A percentile compares a stretch with the other conserved stretches of the same genome.
Evolutionary conservation across 2,329 filamentous ascomycete species (phyloP).

Genomic region (Verticillium nubilum): DNA sequence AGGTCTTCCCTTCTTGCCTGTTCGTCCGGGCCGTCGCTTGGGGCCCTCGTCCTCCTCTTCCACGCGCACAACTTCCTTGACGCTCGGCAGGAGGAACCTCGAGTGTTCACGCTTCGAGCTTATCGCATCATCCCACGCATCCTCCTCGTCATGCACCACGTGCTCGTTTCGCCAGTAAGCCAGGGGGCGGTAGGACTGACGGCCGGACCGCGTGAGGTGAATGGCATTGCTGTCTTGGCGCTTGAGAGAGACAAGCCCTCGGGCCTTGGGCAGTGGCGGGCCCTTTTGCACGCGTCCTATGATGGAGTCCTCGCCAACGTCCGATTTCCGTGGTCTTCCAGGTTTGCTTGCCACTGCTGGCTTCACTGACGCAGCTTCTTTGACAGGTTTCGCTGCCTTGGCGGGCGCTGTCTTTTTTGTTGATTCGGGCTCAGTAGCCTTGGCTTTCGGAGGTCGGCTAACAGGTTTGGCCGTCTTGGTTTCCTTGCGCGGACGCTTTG

Average conservation of each 20-base stretch:
- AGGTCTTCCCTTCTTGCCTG: conserved; percentile 15
- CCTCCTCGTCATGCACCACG: conserved; percentile 57
- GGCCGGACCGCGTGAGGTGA: conserved; percentile 66
- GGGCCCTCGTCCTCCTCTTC: conserved; percentile 48
- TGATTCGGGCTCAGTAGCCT: conserved; percentile 6
- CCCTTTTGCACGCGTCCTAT: conserved; percentile 43
- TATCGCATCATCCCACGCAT: conserved; percentile 25
- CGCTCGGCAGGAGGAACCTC: conserved; percentile 57
- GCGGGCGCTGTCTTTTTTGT: conserved; percentile 16
- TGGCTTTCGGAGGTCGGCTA: conserved; percentile 7
- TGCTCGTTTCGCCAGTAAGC: conserved; percentile 85
- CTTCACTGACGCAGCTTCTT: conserved; percentile 8
- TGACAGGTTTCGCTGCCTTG: conserved; percentile 5
- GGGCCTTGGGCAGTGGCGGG: conserved; percentile 49
- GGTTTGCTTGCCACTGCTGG: conserved; percentile 16
- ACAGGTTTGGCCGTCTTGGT: conserved; percentile 4
- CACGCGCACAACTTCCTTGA: conserved; percentile 73
- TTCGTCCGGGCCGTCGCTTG: conserved; percentile 16
- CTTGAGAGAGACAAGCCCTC: conserved; percentile 48
- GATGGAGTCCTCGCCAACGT: conserved; percentile 39
- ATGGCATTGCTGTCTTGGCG: conserved; percentile 44
- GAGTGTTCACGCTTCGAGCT: conserved; percentile 15
- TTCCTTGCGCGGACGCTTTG: conserved; percentile 14
- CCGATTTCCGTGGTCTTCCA: conserved; percentile 30
- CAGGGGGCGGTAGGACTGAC: conserved; percentile 71